These are phyloP conservation scores for Agaricus sinodeliciosus DNA, from an alignment of 768 basidiomycete genomes.

Conservation along the genomic window DNA sequence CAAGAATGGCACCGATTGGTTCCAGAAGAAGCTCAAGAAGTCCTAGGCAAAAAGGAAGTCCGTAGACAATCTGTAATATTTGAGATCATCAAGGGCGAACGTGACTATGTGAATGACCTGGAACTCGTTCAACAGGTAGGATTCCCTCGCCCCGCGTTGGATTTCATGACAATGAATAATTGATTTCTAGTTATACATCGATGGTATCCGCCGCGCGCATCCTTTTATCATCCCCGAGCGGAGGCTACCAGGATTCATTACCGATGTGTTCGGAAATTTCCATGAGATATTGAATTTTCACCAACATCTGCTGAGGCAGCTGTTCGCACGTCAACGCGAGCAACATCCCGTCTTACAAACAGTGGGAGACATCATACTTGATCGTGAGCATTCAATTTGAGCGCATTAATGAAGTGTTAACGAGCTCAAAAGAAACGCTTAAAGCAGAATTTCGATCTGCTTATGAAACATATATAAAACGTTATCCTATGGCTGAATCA, in stretches of 20 bases:
- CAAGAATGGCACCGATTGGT: slow-evolving; percentile 83
- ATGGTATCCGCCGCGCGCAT: slow-evolving; percentile 49
- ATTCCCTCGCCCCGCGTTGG: background rate
- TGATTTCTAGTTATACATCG: slow-evolving; percentile 58
- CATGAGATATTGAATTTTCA: slow-evolving; percentile 62
- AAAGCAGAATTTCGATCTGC: slow-evolving; percentile 47
- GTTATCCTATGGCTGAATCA: slow-evolving; percentile 83
- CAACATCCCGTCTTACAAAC: slow-evolving; percentile 80
- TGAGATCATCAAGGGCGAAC: slow-evolving; percentile 86
- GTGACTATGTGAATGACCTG: slow-evolving; percentile 82
- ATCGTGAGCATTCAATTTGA: slow-evolving; percentile 40
- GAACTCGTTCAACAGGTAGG: slow-evolving; percentile 60
- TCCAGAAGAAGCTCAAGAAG: slow-evolving; percentile 60
- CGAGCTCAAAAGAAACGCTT: slow-evolving; percentile 27
- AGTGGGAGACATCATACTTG: slow-evolving; percentile 80
- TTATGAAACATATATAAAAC: slow-evolving; percentile 82
- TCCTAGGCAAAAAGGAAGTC: slow-evolving; percentile 71
- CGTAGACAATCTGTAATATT: slow-evolving; percentile 83
- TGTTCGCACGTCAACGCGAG: slow-evolving; percentile 79
- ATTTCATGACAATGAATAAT: slow-evolving; percentile 1
- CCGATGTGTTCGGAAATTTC: slow-evolving; percentile 83
- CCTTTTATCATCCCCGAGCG: slow-evolving; percentile 61
- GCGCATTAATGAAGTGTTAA: slow-evolving; percentile 18
- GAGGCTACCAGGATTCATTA: slow-evolving; percentile 57
- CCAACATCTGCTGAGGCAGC: slow-evolving; percentile 55